phyloP scores from a whole-genome alignment of 2,329 filamentous ascomycete genomes.

The Fusarium tjaetaba region DNA sequence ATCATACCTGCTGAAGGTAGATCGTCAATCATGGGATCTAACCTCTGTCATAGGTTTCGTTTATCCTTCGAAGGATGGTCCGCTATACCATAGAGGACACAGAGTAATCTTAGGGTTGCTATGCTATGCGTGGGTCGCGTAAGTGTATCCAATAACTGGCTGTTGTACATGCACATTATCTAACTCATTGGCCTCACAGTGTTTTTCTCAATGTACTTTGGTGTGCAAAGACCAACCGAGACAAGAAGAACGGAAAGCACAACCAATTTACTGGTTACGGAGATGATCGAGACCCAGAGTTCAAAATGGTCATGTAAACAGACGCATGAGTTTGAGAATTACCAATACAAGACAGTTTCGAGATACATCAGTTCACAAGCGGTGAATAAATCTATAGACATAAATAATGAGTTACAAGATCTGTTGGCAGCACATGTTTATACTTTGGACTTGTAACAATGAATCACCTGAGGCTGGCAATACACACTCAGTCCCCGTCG shows the following conservation, averaged over 20 bases:
- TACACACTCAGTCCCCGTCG: slow-evolving; percentile 41
- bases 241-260: neutral
- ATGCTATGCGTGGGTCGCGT: neutral
- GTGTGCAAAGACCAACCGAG: neutral
- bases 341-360: neutral
- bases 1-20: accelerated
- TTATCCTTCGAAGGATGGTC: neutral
- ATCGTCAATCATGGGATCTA: neutral
- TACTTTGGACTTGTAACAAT: slow-evolving; percentile 6
- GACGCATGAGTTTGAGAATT: neutral
- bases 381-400: accelerated
- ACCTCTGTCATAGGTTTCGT: neutral
- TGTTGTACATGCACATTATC: neutral
- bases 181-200: neutral
- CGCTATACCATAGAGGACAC: neutral
- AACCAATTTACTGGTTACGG: neutral
- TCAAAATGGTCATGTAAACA: neutral
- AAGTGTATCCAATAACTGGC: neutral
- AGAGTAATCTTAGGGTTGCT: neutral
- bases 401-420: accelerated
- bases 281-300: slow-evolving; percentile 1
- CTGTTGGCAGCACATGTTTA: accelerated
- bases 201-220: neutral
- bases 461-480: slow-evolving; percentile 12
- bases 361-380: accelerated